phyloP scores from a whole-genome alignment of 1,139 yeast species.

The Magnusiomyces magnusii region DNA sequence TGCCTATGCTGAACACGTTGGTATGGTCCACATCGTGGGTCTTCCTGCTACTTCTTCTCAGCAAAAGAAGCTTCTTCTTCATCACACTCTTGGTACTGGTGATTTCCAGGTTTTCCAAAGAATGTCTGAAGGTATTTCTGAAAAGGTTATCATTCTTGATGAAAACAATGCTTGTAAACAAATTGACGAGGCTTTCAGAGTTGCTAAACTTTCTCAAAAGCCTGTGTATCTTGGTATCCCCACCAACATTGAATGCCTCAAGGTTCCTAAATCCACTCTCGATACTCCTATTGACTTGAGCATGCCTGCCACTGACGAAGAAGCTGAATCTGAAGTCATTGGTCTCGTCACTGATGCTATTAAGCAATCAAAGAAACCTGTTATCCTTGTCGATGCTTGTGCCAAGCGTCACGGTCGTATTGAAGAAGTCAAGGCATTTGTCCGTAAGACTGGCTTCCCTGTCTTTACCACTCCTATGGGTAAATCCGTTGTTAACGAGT shows the following conservation, averaged over 20 bases:
- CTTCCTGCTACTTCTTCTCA: slow-evolving; percentile 56
- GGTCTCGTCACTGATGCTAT: slow-evolving; percentile 49
- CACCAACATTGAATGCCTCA: slow-evolving; percentile 66
- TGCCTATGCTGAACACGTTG: slow-evolving; percentile 57
- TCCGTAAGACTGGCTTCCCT: slow-evolving; percentile 68
- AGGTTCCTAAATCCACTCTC: slow-evolving; percentile 49
- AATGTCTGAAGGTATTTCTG: slow-evolving; percentile 65
- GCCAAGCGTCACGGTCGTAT: slow-evolving; percentile 69
- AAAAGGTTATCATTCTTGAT: slow-evolving; percentile 58
- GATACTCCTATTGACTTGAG: slow-evolving; percentile 58
- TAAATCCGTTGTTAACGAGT: slow-evolving; percentile 71
- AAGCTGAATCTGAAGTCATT: slow-evolving; percentile 66
- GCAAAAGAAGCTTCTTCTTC: slow-evolving; percentile 49
- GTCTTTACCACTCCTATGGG: slow-evolving; percentile 90
- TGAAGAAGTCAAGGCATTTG: slow-evolving; percentile 53
- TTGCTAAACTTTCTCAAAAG: slow-evolving; percentile 64
- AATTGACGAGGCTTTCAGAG: slow-evolving; percentile 67
- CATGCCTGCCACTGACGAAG: slow-evolving; percentile 55
- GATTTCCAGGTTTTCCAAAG: slow-evolving; percentile 71
- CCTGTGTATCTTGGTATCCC: slow-evolving; percentile 83
- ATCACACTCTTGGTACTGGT: slow-evolving; percentile 76
- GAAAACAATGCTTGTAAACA: slow-evolving; percentile 55
- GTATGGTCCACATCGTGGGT: slow-evolving; percentile 61
- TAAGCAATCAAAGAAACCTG: slow-evolving; percentile 53
- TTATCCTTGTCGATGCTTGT: slow-evolving; percentile 81